These are phyloP conservation scores for Malus hybrid DNA, from an alignment of 331 rosid species.

Conservation along the genomic window DNA sequence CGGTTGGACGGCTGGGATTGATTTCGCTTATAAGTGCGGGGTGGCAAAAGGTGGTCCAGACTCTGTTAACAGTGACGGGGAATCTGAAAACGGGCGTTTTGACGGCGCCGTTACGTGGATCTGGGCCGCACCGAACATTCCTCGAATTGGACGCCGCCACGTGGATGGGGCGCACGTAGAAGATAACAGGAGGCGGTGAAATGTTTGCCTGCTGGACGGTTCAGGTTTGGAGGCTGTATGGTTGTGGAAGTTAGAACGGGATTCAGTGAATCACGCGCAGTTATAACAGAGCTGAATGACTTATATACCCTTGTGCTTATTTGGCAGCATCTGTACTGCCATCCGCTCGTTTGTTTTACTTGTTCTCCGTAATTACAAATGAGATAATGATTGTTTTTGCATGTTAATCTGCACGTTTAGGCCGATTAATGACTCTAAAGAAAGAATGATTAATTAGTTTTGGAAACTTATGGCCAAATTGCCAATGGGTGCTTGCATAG, in stretches of 20 bases:
- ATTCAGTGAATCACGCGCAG: slow-evolving; percentile 10
- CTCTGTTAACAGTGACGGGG: slow-evolving; percentile 62
- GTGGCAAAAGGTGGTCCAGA: slow-evolving; percentile 47
- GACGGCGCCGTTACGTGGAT: slow-evolving; percentile 91
- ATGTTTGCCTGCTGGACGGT: neutral
- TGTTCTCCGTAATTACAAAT: neutral
- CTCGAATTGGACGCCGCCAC: slow-evolving; percentile 25
- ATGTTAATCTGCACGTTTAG: neutral
- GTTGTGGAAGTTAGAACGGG: neutral
- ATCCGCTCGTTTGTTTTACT: neutral
- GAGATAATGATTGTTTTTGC: neutral
- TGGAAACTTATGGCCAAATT: neutral
- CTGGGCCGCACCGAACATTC: slow-evolving; percentile 20
- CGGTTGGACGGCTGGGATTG: slow-evolving; percentile 46
- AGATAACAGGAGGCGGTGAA: neutral
- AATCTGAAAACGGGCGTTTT: slow-evolving; percentile 62
- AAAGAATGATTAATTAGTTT: neutral
- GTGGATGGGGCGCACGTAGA: slow-evolving; percentile 9
- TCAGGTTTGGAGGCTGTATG: neutral
- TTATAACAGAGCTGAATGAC: neutral
- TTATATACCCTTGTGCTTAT: slow-evolving; percentile 16
- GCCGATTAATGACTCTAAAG: neutral
- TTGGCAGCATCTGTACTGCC: neutral
- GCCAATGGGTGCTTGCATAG: no score
- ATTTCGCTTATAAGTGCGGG: slow-evolving; percentile 31